Base-by-base conservation (phyloP, 345 rosid genomes). In the Pistacia vera region DNA sequence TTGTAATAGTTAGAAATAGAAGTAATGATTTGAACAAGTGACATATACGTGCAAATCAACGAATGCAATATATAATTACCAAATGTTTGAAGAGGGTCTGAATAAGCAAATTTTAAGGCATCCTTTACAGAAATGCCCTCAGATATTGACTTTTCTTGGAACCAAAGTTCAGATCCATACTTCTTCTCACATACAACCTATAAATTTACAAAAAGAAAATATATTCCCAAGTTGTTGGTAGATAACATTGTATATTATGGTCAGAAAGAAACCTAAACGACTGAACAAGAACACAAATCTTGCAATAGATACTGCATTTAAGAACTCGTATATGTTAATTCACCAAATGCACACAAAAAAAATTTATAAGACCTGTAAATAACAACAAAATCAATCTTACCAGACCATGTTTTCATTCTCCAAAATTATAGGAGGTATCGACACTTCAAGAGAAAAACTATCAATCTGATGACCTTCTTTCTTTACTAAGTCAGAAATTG, bases 381-480 rank as follows among this genome's bases (percentile, higher is more conserved):
- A 54, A 49, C 35, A 49, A 36, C 16, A 72, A 52, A 78, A 49
- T 69, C 6, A 62, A 79, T 44, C n/a, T 87, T 87, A 93, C 99
- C 88, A 67, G 75, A 89, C 77, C 44, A 58, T n/a, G 28, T 74
- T 75, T 46, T 93, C 97, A 65, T 88, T 86, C 77, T 95, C 92
- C n/a, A 17, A 36, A 68, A 91, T 71, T 61, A 38, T 41, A 44
- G 90, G 77, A 35, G 97, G 98, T 48, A 88, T 58, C 8, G 95
- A 93, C 66, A 90, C 88, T 81, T 95, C 95, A 4, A 95, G 90
- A 69, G 85, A 86, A 80, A 93, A 95, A 72, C 89, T 80, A 86
- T 88, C 92, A 38, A 88, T 81, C 71, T 83, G 83, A 81, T 90
- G 86, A 30, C 90, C 88, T 30, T 82, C 90, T 84, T 83, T 88